These are phyloP conservation scores for Pythium scleroteichum DNA, from an alignment of 352 stramenopile species.

Conservation along the genomic window DNA sequence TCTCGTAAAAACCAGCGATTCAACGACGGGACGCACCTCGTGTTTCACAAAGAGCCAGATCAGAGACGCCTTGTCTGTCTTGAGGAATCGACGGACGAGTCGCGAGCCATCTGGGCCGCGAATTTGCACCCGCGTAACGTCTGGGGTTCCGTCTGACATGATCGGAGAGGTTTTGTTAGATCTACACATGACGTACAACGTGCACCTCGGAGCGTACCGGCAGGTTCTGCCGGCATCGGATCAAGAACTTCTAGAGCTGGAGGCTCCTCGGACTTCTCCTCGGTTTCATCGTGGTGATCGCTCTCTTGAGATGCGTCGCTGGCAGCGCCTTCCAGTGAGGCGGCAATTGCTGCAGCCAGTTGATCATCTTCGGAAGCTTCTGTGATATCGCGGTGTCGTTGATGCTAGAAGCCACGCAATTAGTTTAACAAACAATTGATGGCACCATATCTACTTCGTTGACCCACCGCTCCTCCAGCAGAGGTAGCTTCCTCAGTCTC, in stretches of 20 bases:
- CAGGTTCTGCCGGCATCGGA: slow-evolving; percentile 50
- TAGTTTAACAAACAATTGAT: too few species aligned
- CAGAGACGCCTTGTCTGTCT: slow-evolving; percentile 61
- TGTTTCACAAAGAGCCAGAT: slow-evolving; percentile 75
- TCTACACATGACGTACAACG: neutral
- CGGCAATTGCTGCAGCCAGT: slow-evolving; percentile 75
- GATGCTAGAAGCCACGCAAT: neutral
- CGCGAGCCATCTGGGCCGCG: slow-evolving; percentile 62
- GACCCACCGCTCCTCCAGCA: slow-evolving; percentile 2
- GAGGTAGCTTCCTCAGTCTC: slow-evolving; percentile 11
- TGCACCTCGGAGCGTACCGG: slow-evolving; percentile 34
- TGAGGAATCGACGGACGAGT: slow-evolving; percentile 72
- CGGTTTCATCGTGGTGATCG: slow-evolving; percentile 40
- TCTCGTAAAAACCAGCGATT: neutral
- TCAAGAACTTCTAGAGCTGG: slow-evolving; percentile 30
- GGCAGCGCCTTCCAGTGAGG: slow-evolving; percentile 59
- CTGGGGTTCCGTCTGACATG: slow-evolving; percentile 49
- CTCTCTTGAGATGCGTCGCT: slow-evolving; percentile 36
- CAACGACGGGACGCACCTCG: slow-evolving; percentile 37
- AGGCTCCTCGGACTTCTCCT: slow-evolving; percentile 41
- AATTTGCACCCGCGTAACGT: slow-evolving; percentile 72
- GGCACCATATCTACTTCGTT: neutral
- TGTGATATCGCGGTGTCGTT: slow-evolving; percentile 33
- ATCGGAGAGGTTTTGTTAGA: neutral
- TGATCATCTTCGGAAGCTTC: slow-evolving; percentile 78